Evolutionary conservation across 1,284 basidiomycete species (phyloP), one percentile per base, ranked within the genome.

Genomic region (Cryptococcus jaspeensis): DNA sequence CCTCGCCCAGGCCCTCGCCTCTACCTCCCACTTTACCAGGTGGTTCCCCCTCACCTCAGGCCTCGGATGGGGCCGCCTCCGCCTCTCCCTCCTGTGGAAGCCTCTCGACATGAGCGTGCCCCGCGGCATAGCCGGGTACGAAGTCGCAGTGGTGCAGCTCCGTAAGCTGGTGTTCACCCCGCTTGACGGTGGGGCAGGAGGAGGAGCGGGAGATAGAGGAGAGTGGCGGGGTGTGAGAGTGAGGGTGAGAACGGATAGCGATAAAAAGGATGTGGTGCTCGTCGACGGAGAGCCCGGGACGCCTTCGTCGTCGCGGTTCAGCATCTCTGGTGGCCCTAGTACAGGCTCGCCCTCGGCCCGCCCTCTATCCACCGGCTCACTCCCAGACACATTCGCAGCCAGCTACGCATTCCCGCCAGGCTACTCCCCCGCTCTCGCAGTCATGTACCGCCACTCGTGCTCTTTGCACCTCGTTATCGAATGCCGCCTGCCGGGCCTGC

Each of bases 31-130:
- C 55, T 62, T 25, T 20, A n/a, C 23, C 37, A 70, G 71, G 36
- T 74, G 72, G 67, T 76, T 70, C 59, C 76, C 76, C 5, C 53
- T 78, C 1, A 63, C 70, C 3, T 73, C 73, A 7, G 78, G 77
- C 5, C 59, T 78, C 0, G 78, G 77, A 2, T 73, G 72, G 67
- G 77, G 78, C 7, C 53, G 65, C 7, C 62, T 78, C 15, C 72
- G 77, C 7, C 50, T 79, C 3, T 77, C 74, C 1, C 63, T 78
- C 5, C 65, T 79, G 0, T 79, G 76, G 72, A 78, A 78, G 58
- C 70, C 78, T 1, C 54, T 79, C 39, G 75, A 78, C 46, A 71
- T 77, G 28, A 41, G 56, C 22, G 61, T 79, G 3, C 73, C 76
- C 1, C 56, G 52, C 1, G 64, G 65, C 12, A 56, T 75, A 20